Evolutionary conservation across 805 yeast genomes (phyloP).

Genomic region (Tetrapisispora namnaoensis): DNA sequence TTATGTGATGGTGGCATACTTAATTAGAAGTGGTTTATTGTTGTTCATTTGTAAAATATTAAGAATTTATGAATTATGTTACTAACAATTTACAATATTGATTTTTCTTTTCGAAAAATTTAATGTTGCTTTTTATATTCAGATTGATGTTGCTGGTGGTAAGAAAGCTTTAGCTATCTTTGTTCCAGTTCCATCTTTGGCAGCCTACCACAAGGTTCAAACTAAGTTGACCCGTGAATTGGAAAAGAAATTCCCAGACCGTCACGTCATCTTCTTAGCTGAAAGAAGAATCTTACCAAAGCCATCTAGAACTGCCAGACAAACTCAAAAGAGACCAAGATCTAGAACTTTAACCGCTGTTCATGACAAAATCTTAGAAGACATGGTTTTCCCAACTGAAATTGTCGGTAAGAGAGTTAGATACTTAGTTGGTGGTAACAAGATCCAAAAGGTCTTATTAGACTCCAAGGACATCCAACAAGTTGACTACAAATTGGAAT

Average conservation of each 20-base stretch:
- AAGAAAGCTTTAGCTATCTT: constrained; percentile 97
- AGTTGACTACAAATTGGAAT: constrained; percentile 97
- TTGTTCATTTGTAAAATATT: neutral
- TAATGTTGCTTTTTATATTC: constrained; percentile 5
- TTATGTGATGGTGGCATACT: neutral
- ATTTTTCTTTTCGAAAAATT: constrained; percentile 1
- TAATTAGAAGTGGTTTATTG: neutral
- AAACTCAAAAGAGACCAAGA: constrained; percentile 98
- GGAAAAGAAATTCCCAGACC: constrained; percentile 99
- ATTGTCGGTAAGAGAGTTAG: constrained; percentile 98
- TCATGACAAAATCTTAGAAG: constrained; percentile 97
- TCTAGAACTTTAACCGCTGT: constrained; percentile 98
- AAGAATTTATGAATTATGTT: neutral
- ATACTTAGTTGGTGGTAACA: constrained; percentile 98
- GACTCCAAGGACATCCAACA: constrained; percentile 96
- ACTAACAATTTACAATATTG: constrained; percentile 4
- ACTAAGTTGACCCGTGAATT: constrained; percentile 96
- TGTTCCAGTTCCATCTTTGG: constrained; percentile 92
- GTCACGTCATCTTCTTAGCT: constrained; percentile 98
- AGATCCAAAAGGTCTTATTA: constrained; percentile 93
- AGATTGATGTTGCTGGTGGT: constrained; percentile 94
- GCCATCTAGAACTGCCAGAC: constrained; percentile 93
- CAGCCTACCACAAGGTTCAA: constrained; percentile 95
- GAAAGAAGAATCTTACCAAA: constrained; percentile 99
- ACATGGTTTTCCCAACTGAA: constrained; percentile 99